These are phyloP conservation scores for Candida hungchunana DNA, from an alignment of 805 yeast genomes.

Conservation along the genomic window DNA sequence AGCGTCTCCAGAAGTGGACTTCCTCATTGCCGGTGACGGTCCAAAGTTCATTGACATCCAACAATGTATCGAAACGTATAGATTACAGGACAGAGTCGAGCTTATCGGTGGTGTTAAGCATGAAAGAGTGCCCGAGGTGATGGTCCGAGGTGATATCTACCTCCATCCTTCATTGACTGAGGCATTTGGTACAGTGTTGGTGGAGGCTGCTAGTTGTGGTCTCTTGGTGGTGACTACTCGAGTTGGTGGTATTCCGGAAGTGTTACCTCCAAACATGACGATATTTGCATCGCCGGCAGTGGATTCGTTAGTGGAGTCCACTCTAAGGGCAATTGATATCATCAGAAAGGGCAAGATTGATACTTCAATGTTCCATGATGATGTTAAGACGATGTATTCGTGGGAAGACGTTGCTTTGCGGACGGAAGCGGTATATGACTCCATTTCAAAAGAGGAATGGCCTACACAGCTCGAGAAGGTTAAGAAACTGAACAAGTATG, in stretches of 20 bases:
- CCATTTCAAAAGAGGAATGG: slow-evolving; percentile 33
- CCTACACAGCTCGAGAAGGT: slow-evolving; percentile 48
- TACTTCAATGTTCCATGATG: slow-evolving; percentile 72
- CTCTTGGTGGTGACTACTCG: slow-evolving; percentile 87
- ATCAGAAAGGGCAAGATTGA: slow-evolving; percentile 58
- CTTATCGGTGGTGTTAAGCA: slow-evolving; percentile 85
- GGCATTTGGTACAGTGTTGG: slow-evolving; percentile 95
- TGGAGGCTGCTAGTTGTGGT: slow-evolving; percentile 97
- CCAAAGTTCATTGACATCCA: slow-evolving; percentile 92
- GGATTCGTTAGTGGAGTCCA: slow-evolving; percentile 69
- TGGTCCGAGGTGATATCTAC: slow-evolving; percentile 92
- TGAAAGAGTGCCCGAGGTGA: slow-evolving; percentile 87
- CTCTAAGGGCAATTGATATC: slow-evolving; percentile 62
- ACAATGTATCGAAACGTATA: slow-evolving; percentile 86
- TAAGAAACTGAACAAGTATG: slow-evolving; percentile 61
- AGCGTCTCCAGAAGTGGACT: slow-evolving; percentile 57
- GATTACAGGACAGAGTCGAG: slow-evolving; percentile 82
- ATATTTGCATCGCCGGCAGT: slow-evolving; percentile 87
- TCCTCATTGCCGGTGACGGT: slow-evolving; percentile 94
- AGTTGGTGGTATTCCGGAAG: slow-evolving; percentile 98
- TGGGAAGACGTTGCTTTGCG: slow-evolving; percentile 88
- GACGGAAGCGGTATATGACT: slow-evolving; percentile 76
- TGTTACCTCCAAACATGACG: slow-evolving; percentile 89
- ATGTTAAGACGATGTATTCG: slow-evolving; percentile 77
- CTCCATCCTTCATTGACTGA: slow-evolving; percentile 92